phyloP scores from a whole-genome alignment of 2,329 filamentous ascomycete genomes.

The Fonsecaea monophora region DNA sequence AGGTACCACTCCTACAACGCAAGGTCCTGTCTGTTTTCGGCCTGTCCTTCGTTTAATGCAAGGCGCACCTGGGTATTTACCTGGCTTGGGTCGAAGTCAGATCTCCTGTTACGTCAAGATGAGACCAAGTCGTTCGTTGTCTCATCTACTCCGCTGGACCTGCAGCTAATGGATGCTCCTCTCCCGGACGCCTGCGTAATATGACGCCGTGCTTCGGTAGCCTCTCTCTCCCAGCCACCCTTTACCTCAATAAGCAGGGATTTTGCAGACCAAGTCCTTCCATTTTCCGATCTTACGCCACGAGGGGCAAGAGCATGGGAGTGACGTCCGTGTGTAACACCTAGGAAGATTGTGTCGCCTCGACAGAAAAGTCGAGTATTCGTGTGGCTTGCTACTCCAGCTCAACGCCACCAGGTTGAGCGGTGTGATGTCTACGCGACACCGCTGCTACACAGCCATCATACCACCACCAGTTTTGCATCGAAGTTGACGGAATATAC shows the following conservation, averaged over 20 bases:
- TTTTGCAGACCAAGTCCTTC: background rate
- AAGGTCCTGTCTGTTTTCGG: conserved; percentile 3
- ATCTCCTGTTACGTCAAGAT: background rate
- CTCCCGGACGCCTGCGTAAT: conserved; percentile 1
- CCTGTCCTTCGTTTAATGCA: conserved; percentile 14
- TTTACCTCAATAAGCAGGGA: background rate
- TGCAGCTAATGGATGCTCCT: conserved; percentile 12
- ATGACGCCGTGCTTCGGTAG: conserved; percentile 16
- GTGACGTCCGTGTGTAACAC: background rate
- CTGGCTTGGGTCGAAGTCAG: background rate
- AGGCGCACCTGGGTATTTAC: conserved; percentile 1
- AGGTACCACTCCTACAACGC: background rate
- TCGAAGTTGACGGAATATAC: background rate
- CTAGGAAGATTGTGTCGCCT: background rate
- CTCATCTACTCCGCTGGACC: background rate
- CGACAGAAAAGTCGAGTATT: background rate
- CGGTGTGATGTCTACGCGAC: conserved; percentile 10
- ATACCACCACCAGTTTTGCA: conserved; percentile 1
- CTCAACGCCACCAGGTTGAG: conserved; percentile 1
- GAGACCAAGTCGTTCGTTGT: background rate
- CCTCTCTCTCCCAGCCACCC: conserved; percentile 16
- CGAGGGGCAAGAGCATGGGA: background rate
- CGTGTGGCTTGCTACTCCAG: background rate
- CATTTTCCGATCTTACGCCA: background rate
- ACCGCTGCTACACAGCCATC: background rate